Conservation (phyloP, 306 rosid genomes). For the Abrus precatorius region DNA sequence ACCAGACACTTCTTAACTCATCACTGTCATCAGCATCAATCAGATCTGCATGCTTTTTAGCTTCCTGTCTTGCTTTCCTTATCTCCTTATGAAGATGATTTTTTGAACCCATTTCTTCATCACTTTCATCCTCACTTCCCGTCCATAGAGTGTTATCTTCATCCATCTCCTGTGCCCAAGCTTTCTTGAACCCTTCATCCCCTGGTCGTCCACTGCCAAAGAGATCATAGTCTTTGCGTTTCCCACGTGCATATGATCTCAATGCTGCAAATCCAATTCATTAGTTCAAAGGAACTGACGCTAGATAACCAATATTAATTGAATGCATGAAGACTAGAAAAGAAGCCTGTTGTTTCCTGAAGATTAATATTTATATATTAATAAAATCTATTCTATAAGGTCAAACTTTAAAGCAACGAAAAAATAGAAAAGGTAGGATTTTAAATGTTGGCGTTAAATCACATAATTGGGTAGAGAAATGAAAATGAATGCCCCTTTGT, state of each 20-base stretch:
- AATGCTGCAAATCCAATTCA: constrained; percentile 57
- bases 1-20: constrained; percentile 87
- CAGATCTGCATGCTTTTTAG: constrained; percentile 73
- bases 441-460: background rate
- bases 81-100: constrained; percentile 65
- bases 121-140: constrained; percentile 78
- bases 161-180: constrained; percentile 81
- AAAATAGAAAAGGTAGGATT: background rate
- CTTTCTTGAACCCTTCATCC: constrained; percentile 67
- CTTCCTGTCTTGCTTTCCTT: constrained; percentile 68
- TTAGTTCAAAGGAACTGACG: background rate
- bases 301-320: constrained; percentile 4
- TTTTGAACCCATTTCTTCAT: constrained; percentile 53
- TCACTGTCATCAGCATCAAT: constrained; percentile 87
- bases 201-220: constrained; percentile 73
- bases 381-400: constrained; percentile 1
- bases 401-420: background rate
- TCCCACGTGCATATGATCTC: constrained; percentile 64
- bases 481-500: constrained; percentile 1
- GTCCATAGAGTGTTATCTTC: constrained; percentile 80
- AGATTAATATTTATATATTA: background rate
- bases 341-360: background rate
- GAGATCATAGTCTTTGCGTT: constrained; percentile 65
- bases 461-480: constrained; percentile 21
- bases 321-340: constrained; percentile 10